Evolutionary conservation across 139 green algal species (phyloP), one percentile per base, ranked within the genome.

Genomic region (Pedinophyceae sp.): DNA sequence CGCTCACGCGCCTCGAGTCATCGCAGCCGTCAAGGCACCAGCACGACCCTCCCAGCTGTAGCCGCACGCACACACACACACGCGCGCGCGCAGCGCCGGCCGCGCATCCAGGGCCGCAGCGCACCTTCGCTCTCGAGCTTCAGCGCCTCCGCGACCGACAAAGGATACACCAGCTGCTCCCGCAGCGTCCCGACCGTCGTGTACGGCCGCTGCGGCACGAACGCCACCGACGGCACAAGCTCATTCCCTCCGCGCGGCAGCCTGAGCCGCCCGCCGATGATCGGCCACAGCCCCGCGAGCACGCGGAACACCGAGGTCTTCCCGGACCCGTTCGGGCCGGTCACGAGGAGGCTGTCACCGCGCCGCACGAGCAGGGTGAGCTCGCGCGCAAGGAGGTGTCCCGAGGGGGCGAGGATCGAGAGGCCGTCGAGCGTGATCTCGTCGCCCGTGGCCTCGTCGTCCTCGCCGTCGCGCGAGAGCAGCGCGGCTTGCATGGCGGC

Each of bases 121-220:
- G n/a, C n/a, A n/a, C n/a, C 50, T 23, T 61, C 25, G 3, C 28
- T 26, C 27, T 52, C 25, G 10, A 29, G 17, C 27, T n/a, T 27
- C 27, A 53, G 13, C 3, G 66, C 74, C 47, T 72, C 57, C 15
- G 25, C 40, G 16, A 58, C 27, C n/a, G 52, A 64, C 22, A 78
- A 57, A 2, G 76, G 76, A 57, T 84, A 84, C 30, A 75, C 52
- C 25, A 84, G 45, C 57, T 67, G 52, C 18, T 80, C 76, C 4
- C 64, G 50, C 25, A 84, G 58, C 10, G 55, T 76, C 45, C 76
- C 76, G 34, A 66, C 61, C n/a, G 76, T 74, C 48, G 65, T 82
- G 67, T 84, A 84, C 0, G 74, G 74, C 54, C 63, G 69, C 62
- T 84, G 76, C 3, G 76, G 64, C 40, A 84, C 76, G 41, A 75